A percentile compares a stretch with the other conserved stretches of the same genome.
Conservation (phyloP, 2,329 filamentous ascomycete genomes). For the Setomelanomma holmii region DNA sequence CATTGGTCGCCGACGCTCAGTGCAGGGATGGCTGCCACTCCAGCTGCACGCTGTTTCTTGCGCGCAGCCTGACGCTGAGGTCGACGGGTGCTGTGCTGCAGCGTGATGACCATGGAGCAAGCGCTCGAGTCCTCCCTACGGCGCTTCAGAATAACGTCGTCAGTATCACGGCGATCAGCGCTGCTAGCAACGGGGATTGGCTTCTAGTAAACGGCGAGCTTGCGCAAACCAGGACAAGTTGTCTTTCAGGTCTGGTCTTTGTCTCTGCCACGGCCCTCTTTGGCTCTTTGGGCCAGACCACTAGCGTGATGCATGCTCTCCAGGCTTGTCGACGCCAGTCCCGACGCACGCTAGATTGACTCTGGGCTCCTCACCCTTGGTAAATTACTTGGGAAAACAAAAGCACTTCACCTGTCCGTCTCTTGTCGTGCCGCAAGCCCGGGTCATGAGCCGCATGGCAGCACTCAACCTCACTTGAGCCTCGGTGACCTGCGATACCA, state of each 20-base stretch:
- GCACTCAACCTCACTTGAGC: conserved; percentile 10
- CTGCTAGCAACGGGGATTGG: conserved; percentile 26
- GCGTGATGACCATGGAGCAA: conserved; percentile 20
- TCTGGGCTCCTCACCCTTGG: conserved; percentile 40
- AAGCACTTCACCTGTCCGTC: conserved; percentile 31
- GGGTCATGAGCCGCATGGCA: conserved; percentile 45
- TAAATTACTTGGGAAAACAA: conserved; percentile 45
- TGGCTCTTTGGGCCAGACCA: conserved; percentile 43
- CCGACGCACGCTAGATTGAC: conserved; percentile 37
- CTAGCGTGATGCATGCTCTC: conserved; percentile 34
- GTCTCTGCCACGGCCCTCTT: conserved; percentile 35
- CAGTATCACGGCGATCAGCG: conserved; percentile 18
- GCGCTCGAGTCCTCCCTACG: conserved; percentile 15
- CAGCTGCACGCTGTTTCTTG: conserved; percentile 21
- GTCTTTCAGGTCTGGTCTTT: conserved; percentile 37
- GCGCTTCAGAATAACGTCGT: conserved; percentile 18
- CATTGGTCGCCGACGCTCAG: conserved; percentile 39
- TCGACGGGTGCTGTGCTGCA: conserved; percentile 13
- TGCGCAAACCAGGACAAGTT: conserved; percentile 24
- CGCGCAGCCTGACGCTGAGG: conserved; percentile 18
- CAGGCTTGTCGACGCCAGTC: conserved; percentile 45
- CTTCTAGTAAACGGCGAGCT: conserved; percentile 28
- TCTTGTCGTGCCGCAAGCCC: conserved; percentile 40
- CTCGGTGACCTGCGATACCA: background rate
- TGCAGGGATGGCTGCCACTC: conserved; percentile 21